Base-by-base conservation (phyloP, 2,329 filamentous ascomycete genomes). In the Fusarium protoensiforme region DNA sequence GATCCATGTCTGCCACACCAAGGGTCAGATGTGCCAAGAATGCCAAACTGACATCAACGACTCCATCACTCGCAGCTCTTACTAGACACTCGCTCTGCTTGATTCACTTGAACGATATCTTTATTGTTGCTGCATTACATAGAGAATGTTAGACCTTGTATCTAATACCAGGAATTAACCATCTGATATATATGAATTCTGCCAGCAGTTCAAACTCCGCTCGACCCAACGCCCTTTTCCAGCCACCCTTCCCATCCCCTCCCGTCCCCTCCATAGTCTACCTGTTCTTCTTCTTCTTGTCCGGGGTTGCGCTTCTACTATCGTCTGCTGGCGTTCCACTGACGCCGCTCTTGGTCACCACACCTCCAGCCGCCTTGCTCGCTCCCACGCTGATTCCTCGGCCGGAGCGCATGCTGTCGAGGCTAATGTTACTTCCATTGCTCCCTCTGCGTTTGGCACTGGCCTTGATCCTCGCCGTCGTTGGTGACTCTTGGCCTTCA, bases 361-460 rank as follows among this genome's bases (percentile, higher is more conserved):
- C 77, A 6, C 82, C 79, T 2, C 78, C 79, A 11, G 77, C 78
- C 2, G 80, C 80, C 65, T 79, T 83, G 29, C 83, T 80, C 7
- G 80, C 77, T 9, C 82, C 84, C 36, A 86, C 78, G 35, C 77
- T 82, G 64, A 86, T 86, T 4, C 84, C 84, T 38, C 81, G 80
- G 5, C 81, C 80, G 9, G 79, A 78, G 11, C 82, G 75, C 68
- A 83, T 81, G n/a, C 82, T 79, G 43, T 84, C 83, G 31, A 85
- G 61, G 59, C 83, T 85, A 18, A 86, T 79, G 54, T 77, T 82
- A 68, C 83, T 85, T 7, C 77, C 77, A 4, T 71, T 65, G 48
- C 79, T 78, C 39, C 78, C 78, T 18, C 80, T 74, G 11, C 80
- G 75, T 43, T 61, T 68, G 18, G 46, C 43, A n/a, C 41, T 60